Evolutionary conservation across 371 early-diverging fungal genomes (phyloP).

Genomic region (Choanephora cucurbitarum): DNA sequence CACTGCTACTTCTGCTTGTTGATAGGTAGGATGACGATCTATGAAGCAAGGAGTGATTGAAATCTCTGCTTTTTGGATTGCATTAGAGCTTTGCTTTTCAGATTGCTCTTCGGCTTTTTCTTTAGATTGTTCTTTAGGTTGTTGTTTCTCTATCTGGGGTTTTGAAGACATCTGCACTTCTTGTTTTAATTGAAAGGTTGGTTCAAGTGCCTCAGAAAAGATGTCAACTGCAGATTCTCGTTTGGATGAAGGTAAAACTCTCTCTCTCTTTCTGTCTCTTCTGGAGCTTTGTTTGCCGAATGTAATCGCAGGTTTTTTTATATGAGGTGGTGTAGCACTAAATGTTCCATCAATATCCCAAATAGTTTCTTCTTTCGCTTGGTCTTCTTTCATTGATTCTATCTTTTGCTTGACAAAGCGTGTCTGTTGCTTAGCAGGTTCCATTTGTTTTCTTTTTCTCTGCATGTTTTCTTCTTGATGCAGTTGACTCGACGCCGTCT

Average conservation of each 20-base stretch:
- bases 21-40: too few species aligned
- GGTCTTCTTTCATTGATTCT: neutral
- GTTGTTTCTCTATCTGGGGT: neutral
- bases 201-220: conserved; percentile 1
- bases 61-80: too few species aligned
- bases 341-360: conserved; percentile 26
- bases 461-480: neutral
- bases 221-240: conserved; percentile 1
- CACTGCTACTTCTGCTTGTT: too few species aligned
- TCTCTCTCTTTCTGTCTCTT: neutral
- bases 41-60: too few species aligned
- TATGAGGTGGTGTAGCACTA: conserved; percentile 1
- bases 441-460: neutral
- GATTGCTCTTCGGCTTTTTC: too few species aligned
- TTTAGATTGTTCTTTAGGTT: too few species aligned
- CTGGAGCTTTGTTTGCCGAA: conserved; percentile 6
- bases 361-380: conserved; percentile 3
- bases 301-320: conserved; percentile 6
- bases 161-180: neutral
- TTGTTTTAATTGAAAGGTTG: neutral
- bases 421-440: neutral
- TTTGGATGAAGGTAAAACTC: neutral
- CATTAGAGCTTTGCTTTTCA: too few species aligned
- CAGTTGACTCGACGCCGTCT: neutral
- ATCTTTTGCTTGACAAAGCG: neutral